Conservation (phyloP, 352 stramenopile species). For the Globisporangium perplexum region DNA sequence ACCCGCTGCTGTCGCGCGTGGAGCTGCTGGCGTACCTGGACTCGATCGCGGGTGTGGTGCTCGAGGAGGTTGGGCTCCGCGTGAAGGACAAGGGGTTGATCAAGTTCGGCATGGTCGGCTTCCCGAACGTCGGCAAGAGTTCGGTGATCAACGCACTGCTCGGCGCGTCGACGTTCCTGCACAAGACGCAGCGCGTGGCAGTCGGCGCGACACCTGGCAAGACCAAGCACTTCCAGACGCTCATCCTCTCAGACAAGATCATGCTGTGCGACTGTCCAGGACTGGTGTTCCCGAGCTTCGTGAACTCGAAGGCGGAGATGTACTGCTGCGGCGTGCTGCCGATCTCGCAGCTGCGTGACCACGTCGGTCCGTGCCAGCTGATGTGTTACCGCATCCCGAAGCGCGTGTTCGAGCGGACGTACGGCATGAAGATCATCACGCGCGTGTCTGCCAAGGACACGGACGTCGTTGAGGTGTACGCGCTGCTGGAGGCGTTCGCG, state of each 20-base stretch:
- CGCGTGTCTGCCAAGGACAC: constrained; percentile 66
- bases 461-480: constrained; percentile 74
- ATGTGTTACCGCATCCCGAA: constrained; percentile 94
- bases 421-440: constrained; percentile 91
- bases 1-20: constrained; percentile 62
- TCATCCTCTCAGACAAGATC: constrained; percentile 94
- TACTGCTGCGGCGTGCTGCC: constrained; percentile 98
- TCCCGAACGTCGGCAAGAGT: constrained; percentile 99
- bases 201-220: constrained; percentile 98
- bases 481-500: constrained; percentile 75
- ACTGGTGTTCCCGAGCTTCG: constrained; percentile 99
- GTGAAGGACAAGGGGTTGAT: constrained; percentile 81
- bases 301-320: constrained; percentile 98
- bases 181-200: constrained; percentile 94
- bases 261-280: constrained; percentile 99
- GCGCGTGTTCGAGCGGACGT: constrained; percentile 95
- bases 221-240: constrained; percentile 99
- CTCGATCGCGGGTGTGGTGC: constrained; percentile 44
- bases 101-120: constrained; percentile 98
- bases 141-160: constrained; percentile 99
- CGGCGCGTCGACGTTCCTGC: constrained; percentile 92
- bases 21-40: constrained; percentile 76
- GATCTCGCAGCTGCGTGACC: constrained; percentile 97
- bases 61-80: constrained; percentile 49
- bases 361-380: constrained; percentile 91